Evolutionary conservation across 2,329 filamentous ascomycete genomes (phyloP), one percentile per base, ranked within the genome.

Genomic region (Proliferodiscus dingleyae): DNA sequence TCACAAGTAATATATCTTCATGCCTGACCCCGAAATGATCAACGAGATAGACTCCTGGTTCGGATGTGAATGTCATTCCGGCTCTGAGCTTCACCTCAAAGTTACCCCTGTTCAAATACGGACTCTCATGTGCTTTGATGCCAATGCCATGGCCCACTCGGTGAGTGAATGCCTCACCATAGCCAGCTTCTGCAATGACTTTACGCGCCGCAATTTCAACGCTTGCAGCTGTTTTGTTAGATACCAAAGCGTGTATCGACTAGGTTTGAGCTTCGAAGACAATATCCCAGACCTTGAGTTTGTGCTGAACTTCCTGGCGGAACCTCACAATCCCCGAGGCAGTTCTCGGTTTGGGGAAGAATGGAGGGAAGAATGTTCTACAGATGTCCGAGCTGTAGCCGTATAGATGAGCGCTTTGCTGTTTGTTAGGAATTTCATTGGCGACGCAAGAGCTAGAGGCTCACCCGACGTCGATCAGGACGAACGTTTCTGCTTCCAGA

Each of bases 351-450:
- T 57, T 60, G n/a, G 50, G 54, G 22, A 58, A 64, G 51, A 63
- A 68, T 7, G 60, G 65, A 19, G 61, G 59, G 57, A 80, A 78
- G 64, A 83, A 83, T 36, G 76, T 81, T 13, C 80, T 73, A 55
- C 75, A 80, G 6, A 83, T 78, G 52, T 84, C 78, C 2, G 77
- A 82, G 3, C 74, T 79, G 60, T 83, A 83, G 3, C 80, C 79
- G 36, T 76, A 68, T 24, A 80, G 72, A 58, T 82, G 79, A 1
- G 77, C 74, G 2, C 77, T 65, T 48, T 43, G 28, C 24, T 11
- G 3, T n/a, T 15, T 13, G 32, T 49, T 19, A 53, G 45, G 4
- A 37, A 22, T 19, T 11, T 5, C 19, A 11, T 4, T 15, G 13
- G 10, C 4, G 7, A 30, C n/a, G 9, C 2, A 16, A 32, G 18